Evolutionary conservation across 331 rosid genomes (phyloP).

Genomic region (Malus hybrid): DNA sequence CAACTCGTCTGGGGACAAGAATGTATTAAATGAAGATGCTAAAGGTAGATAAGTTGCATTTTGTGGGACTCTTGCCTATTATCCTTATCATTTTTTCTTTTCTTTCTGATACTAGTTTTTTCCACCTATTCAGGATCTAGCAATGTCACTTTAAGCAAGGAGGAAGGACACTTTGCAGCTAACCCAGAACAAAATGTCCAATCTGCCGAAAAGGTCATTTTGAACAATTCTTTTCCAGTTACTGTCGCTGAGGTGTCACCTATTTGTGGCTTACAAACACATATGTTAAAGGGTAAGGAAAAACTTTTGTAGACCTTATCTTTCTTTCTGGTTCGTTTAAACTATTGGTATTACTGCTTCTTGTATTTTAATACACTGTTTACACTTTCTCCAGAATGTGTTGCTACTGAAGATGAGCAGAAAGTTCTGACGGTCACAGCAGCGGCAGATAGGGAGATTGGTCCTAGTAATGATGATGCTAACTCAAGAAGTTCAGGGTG

Average conservation of each 20-base stretch:
- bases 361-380: neutral
- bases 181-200: slow-evolving; percentile 18
- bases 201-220: slow-evolving; percentile 6
- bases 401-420: slow-evolving; percentile 22
- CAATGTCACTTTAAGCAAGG: slow-evolving; percentile 20
- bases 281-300: slow-evolving; percentile 39
- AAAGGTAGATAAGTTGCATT: slow-evolving; percentile 23
- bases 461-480: slow-evolving; percentile 12
- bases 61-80: neutral
- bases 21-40: slow-evolving; percentile 28
- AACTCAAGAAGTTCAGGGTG: slow-evolving; percentile 21
- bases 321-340: neutral
- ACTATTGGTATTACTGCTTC: neutral
- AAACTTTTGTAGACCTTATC: neutral
- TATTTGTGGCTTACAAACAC: slow-evolving; percentile 17
- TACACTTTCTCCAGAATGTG: slow-evolving; percentile 27
- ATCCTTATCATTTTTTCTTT: neutral
- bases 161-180: slow-evolving; percentile 18
- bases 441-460: slow-evolving; percentile 27
- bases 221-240: slow-evolving; percentile 25
- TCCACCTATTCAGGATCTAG: slow-evolving; percentile 8
- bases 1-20: slow-evolving; percentile 29
- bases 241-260: slow-evolving; percentile 13
- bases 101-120: neutral
- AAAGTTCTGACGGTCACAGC: slow-evolving; percentile 11